Evolutionary conservation across 768 basidiomycete genomes (phyloP).

Genomic region (Pleurotus salmoneostramineus): DNA sequence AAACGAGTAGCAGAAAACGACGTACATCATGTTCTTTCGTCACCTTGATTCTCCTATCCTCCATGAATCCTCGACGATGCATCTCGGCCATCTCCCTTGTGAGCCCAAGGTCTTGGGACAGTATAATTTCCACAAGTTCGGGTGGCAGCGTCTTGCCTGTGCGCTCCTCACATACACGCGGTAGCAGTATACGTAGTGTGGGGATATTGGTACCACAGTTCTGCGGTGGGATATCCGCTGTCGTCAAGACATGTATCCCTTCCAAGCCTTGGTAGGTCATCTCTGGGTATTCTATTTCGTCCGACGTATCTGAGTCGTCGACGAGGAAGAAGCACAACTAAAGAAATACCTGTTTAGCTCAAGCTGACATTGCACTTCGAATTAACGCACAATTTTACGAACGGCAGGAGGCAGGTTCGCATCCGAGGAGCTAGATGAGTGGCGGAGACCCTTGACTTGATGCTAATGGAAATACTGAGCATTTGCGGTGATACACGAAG

Average conservation of each 20-base stretch:
- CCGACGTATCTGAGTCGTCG: not conserved
- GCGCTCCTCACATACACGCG: not conserved
- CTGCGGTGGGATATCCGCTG: not conserved
- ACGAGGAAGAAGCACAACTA: constrained; percentile 3
- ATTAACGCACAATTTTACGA: not conserved
- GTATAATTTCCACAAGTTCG: not conserved
- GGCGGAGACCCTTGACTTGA: not conserved
- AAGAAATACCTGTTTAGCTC: not conserved
- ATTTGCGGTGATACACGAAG: too few relatives aligned
- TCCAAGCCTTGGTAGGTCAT: not conserved
- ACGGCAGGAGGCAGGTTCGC: not conserved
- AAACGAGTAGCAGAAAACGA: not conserved
- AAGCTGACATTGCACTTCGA: too few relatives aligned
- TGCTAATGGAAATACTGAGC: not conserved
- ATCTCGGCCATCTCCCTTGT: constrained; percentile 7
- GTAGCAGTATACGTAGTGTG: not conserved
- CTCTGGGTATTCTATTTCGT: not conserved
- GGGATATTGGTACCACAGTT: not conserved
- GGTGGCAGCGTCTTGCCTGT: not conserved
- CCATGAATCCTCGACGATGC: constrained; percentile 8
- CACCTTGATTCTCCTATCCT: constrained; percentile 1
- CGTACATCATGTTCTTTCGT: not conserved
- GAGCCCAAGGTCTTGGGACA: constrained; percentile 1
- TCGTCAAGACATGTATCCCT: not conserved
- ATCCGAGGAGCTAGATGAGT: not conserved